Percentiles rank a stretch among this genome's conserved stretches.
phyloP scores from a whole-genome alignment of 495 filamentous ascomycete species.

The Cladorrhinum samala region DNA sequence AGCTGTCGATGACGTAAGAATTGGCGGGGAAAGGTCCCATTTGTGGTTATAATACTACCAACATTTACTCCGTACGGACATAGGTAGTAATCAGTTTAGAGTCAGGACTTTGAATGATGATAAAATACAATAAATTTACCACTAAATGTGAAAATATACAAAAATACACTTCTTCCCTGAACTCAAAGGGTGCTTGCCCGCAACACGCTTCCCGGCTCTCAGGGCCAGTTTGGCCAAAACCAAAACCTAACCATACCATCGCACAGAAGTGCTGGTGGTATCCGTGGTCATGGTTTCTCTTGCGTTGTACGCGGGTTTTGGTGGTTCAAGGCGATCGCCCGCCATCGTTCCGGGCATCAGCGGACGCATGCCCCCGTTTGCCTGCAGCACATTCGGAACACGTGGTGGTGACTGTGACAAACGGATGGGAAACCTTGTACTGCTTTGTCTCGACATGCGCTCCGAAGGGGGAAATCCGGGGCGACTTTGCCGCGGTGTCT shows the following conservation, averaged over 20 bases:
- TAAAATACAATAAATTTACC: background rate
- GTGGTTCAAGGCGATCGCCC: conserved; percentile 7
- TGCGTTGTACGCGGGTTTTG: conserved; percentile 7
- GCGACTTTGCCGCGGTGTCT: conserved; percentile 13
- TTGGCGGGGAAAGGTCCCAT: background rate
- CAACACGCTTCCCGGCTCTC: too few relatives aligned
- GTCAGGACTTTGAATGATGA: too few relatives aligned
- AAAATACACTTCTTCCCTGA: background rate
- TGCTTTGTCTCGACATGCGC: background rate
- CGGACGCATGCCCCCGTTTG: background rate
- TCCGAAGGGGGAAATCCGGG: conserved; percentile 11
- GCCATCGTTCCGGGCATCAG: conserved; percentile 6
- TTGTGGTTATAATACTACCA: too few relatives aligned
- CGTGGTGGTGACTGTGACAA: background rate
- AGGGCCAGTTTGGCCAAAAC: too few relatives aligned
- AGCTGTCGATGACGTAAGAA: background rate
- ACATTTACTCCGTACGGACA: too few relatives aligned
- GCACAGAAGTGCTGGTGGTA: conserved; percentile 8
- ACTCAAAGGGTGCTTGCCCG: too few relatives aligned
- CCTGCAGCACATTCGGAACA: background rate
- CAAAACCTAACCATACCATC: conserved; percentile 13
- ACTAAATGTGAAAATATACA: background rate
- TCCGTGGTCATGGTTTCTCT: conserved; percentile 19
- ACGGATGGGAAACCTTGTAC: background rate
- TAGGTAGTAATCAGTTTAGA: too few relatives aligned